Conservation (phyloP, 2,329 filamentous ascomycete genomes). For the Anthostomella pinea region DNA sequence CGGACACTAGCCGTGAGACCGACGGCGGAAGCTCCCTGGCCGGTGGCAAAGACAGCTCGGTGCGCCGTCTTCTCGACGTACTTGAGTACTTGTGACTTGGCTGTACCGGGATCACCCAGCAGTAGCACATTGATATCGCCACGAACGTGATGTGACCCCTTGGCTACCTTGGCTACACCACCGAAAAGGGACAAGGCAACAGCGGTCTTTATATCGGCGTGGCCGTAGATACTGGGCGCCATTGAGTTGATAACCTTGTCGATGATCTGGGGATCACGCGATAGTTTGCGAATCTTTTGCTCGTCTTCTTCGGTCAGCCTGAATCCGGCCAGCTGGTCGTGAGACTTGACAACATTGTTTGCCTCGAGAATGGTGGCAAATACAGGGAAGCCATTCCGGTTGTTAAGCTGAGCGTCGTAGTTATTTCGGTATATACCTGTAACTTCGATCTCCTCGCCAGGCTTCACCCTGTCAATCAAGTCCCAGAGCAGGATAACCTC, state of each 20-base stretch:
- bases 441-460: slow-evolving; percentile 95
- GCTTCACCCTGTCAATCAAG: slow-evolving; percentile 93
- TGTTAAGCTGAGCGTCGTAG: slow-evolving; percentile 96
- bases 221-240: slow-evolving; percentile 95
- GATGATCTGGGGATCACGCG: slow-evolving; percentile 84
- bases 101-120: slow-evolving; percentile 94
- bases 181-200: slow-evolving; percentile 92
- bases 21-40: slow-evolving; percentile 94
- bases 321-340: slow-evolving; percentile 97
- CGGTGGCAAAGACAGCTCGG: slow-evolving; percentile 93
- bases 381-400: slow-evolving; percentile 97
- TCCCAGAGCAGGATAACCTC: slow-evolving; percentile 97
- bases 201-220: slow-evolving; percentile 95
- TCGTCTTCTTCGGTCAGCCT: slow-evolving; percentile 93
- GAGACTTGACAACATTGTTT: slow-evolving; percentile 94
- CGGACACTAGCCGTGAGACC: slow-evolving; percentile 97
- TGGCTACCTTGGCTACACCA: slow-evolving; percentile 87
- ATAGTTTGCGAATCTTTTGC: slow-evolving; percentile 81
- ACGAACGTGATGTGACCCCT: slow-evolving; percentile 84
- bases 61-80: slow-evolving; percentile 98
- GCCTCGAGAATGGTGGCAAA: slow-evolving; percentile 97
- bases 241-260: slow-evolving; percentile 93
- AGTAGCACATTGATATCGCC: slow-evolving; percentile 98
- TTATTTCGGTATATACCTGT: slow-evolving; percentile 98
- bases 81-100: slow-evolving; percentile 96